Base-by-base conservation (phyloP, 1,284 basidiomycete genomes). In the Irpex rosettiformis region DNA sequence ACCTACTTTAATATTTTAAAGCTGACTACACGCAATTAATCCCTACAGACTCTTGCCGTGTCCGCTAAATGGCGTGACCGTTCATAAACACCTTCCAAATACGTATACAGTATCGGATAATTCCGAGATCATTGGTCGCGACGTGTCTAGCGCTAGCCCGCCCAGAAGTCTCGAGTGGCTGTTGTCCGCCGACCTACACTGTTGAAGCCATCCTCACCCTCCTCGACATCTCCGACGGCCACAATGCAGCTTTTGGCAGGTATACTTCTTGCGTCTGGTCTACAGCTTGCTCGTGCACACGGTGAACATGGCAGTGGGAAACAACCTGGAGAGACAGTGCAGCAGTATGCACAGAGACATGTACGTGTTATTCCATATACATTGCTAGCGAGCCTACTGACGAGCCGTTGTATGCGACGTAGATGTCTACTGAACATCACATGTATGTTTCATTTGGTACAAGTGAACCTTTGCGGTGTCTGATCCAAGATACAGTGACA, bases 351-450 rank as follows among this genome's bases (percentile, higher is more conserved):
- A 21, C 74, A 80, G 66, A 75, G 82, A 78, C 84, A 87, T 74
- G 84, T 88, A 75, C 65, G 85, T 63, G 56, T 40, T 53, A 47
- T 33, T 22, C 58, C 52, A 49, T 27, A n/a, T n/a, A n/a, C n/a
- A n/a, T n/a, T n/a, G n/a, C n/a, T n/a, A n/a, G n/a, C n/a, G n/a
- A n/a, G n/a, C n/a, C n/a, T n/a, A n/a, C n/a, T n/a, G n/a, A n/a
- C n/a, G n/a, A n/a, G n/a, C n/a, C n/a, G n/a, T n/a, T n/a, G n/a
- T n/a, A n/a, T n/a, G n/a, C 40, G 21, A 29, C 27, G 27, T 65
- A 93, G 91, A 93, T 93, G 91, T 82, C 88, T 57, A 81, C 82
- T 18, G 91, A 93, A 65, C 91, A 93, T 71, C 91, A 93, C 71
- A 93, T 93, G 91, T 92, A 70, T 62, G 73, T 58, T 40, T 25